Conservation (phyloP, 2,329 filamentous ascomycete species). For the Botrytis medusae region DNA sequence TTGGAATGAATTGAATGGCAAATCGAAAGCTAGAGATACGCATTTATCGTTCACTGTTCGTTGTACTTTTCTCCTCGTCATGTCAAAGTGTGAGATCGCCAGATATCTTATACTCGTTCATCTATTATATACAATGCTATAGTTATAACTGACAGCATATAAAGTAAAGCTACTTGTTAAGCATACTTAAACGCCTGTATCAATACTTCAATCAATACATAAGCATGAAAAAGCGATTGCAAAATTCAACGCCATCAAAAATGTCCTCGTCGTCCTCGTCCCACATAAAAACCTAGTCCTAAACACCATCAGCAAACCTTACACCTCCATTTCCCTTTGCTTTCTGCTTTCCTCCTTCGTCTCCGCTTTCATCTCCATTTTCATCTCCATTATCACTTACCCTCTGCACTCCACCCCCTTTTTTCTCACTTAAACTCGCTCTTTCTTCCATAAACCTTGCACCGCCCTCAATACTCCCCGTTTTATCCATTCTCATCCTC, state of each 20-base stretch:
- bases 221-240: neutral
- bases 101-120: no score
- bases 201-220: no score
- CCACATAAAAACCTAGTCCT: neutral
- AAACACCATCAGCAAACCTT: conserved; percentile 16
- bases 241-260: neutral
- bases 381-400: neutral
- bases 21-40: neutral
- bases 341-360: neutral
- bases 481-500: neutral
- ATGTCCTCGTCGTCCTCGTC: neutral
- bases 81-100: neutral
- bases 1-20: neutral
- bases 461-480: neutral
- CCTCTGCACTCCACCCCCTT: neutral
- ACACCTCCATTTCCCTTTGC: conserved; percentile 1
- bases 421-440: neutral
- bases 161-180: neutral
- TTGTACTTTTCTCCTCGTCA: neutral
- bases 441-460: neutral
- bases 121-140: no score
- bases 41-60: neutral
- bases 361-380: neutral
- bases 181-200: neutral
- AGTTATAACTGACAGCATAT: neutral